Base-by-base conservation (phyloP, 2,329 filamentous ascomycete species). In the Alternaria sp. region DNA sequence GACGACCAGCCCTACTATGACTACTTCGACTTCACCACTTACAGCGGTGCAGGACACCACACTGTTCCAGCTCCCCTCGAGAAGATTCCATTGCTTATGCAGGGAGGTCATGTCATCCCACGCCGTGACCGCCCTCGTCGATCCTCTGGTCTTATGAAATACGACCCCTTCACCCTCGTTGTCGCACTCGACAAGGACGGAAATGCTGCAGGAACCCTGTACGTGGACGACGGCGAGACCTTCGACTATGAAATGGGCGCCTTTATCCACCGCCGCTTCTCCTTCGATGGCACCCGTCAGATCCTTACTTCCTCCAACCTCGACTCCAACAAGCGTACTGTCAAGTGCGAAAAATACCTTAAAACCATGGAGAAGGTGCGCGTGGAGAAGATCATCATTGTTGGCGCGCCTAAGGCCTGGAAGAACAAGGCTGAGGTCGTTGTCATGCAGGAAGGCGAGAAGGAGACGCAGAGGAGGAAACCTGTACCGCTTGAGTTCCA, bases 131-230 rank as follows among this genome's bases (percentile, higher is more conserved):
- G 90, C 25, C 93, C 94, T 4, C 89, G 95, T 57, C 89, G 94
- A 62, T 97, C 93, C 59, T 92, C 89, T 59, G 89, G 91, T 20
- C 84, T 97, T 46, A 98, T 98, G 95, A 91, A 88, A 72, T 97
- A 89, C 79, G 95, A 99, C 77, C 94, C 96, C 41, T 97, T 97
- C 82, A 99, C 95, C 0, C 87, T 99, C 2, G 89, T 99, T 2
- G 84, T 98, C 3, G 86, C 87, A 0, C 83, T 96, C 16, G 84
- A 87, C 68, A 87, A 88, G 67, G 84, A 86, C 32, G 89, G 90
- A 54, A 87, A 89, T 70, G 93, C 94, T 0, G 86, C 90, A 49
- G 95, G 95, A 28, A 90, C 91, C 50, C 82, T 99, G 8, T 99
- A 99, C 74, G 84, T 93, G 30, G 95, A 99, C 74, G 95, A 99